Evolutionary conservation across 2,329 filamentous ascomycete species (phyloP).

Genomic region (Drechmeria coniospora): DNA sequence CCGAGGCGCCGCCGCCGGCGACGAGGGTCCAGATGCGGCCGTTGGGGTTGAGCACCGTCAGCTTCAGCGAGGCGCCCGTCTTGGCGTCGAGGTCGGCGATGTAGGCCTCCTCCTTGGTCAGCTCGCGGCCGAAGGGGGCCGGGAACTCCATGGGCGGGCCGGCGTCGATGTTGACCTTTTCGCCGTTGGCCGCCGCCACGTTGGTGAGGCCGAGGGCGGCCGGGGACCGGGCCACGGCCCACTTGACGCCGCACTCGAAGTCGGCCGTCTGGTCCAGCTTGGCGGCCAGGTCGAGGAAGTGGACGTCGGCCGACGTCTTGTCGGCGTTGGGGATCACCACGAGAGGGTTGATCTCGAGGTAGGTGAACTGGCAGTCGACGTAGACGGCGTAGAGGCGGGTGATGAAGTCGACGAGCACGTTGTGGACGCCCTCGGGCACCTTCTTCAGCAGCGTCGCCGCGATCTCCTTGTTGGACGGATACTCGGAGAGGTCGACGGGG

Average conservation of each 20-base stretch:
- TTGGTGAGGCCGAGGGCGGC: slow-evolving; percentile 72
- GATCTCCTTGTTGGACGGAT: slow-evolving; percentile 91
- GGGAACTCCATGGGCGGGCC: slow-evolving; percentile 98
- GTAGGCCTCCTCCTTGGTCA: slow-evolving; percentile 98
- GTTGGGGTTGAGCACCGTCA: slow-evolving; percentile 82
- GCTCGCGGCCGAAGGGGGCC: slow-evolving; percentile 93
- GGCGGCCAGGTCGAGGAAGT: slow-evolving; percentile 96
- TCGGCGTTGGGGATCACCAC: slow-evolving; percentile 93
- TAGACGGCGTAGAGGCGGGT: slow-evolving; percentile 96
- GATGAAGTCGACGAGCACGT: slow-evolving; percentile 98
- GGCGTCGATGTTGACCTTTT: slow-evolving; percentile 84
- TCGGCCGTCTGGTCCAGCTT: slow-evolving; percentile 99
- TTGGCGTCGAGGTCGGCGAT: slow-evolving; percentile 98
- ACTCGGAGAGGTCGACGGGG: slow-evolving; percentile 85
- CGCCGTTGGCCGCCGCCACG: slow-evolving; percentile 43
- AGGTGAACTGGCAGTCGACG: slow-evolving; percentile 99
- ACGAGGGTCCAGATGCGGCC: slow-evolving; percentile 97
- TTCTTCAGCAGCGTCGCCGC: slow-evolving; percentile 75
- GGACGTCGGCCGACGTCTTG: slow-evolving; percentile 80
- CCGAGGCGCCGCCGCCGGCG: slow-evolving; percentile 96
- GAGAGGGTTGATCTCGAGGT: slow-evolving; percentile 98
- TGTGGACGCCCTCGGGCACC: slow-evolving; percentile 89
- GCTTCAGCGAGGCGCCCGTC: slow-evolving; percentile 96
- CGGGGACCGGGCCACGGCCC: slow-evolving; percentile 88
- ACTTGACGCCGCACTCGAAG: slow-evolving; percentile 98